phyloP scores from a whole-genome alignment of 768 basidiomycete genomes.

The Cystoderma amianthinum region DNA sequence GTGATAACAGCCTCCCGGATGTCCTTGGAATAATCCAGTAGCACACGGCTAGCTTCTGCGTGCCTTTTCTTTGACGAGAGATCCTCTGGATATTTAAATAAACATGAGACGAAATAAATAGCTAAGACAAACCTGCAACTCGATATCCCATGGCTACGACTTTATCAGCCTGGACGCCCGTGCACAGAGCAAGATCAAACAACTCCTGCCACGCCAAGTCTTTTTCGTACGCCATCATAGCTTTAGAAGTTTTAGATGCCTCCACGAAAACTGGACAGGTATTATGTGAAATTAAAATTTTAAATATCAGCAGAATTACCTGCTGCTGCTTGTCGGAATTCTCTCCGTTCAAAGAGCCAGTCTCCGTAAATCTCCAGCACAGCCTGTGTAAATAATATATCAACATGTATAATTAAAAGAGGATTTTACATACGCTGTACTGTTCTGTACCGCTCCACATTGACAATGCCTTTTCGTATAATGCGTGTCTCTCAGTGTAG shows the following conservation, averaged over 20 bases:
- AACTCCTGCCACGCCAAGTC: conserved; percentile 88
- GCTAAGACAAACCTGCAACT: conserved; percentile 57
- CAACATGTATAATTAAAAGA: neutral
- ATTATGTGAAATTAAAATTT: conserved; percentile 3
- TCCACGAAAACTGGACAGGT: conserved; percentile 59
- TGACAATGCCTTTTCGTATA: conserved; percentile 67
- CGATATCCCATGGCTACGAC: conserved; percentile 64
- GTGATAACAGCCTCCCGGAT: conserved; percentile 69
- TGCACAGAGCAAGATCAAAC: conserved; percentile 67
- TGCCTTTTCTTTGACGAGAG: conserved; percentile 74
- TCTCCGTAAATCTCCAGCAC: conserved; percentile 76
- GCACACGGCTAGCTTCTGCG: conserved; percentile 73
- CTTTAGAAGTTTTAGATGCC: conserved; percentile 56
- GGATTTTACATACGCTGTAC: conserved; percentile 53
- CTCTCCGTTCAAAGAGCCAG: conserved; percentile 79
- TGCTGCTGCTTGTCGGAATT: conserved; percentile 78
- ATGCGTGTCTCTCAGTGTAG: conserved; percentile 73
- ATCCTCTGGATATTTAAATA: conserved; percentile 50
- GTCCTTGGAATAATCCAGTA: conserved; percentile 80
- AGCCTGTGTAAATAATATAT: conserved; percentile 29
- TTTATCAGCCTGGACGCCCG: conserved; percentile 45
- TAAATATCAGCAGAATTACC: conserved; percentile 37
- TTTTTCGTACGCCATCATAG: conserved; percentile 84
- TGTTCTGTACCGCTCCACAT: conserved; percentile 67
- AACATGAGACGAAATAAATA: neutral